These are phyloP conservation scores for Mytilinidion resinicola DNA, from an alignment of 495 filamentous ascomycete species.

Conservation along the genomic window DNA sequence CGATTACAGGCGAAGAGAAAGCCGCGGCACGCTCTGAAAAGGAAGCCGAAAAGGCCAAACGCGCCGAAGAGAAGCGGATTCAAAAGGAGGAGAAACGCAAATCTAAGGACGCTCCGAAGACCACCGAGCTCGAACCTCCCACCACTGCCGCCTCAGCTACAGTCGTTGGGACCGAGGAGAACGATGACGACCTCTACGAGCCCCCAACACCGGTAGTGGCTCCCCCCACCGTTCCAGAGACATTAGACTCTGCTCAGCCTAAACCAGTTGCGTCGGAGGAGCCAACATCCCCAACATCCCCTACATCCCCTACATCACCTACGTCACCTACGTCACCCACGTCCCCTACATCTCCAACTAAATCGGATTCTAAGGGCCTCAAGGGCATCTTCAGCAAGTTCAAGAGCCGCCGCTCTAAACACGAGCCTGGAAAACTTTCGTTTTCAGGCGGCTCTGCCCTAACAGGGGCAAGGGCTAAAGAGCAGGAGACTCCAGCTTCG, in stretches of 20 bases:
- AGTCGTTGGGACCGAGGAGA: background rate
- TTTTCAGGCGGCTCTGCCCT: background rate
- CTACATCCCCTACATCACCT: too few species aligned
- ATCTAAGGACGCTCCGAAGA: background rate
- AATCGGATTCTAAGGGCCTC: background rate
- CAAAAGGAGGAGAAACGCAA: constrained; percentile 17
- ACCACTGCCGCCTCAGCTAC: background rate
- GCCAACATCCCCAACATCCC: too few species aligned
- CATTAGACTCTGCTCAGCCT: background rate
- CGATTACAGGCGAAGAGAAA: constrained; percentile 46
- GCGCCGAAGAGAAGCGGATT: constrained; percentile 48
- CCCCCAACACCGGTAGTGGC: background rate
- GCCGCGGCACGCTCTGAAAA: constrained; percentile 41
- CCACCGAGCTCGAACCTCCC: background rate
- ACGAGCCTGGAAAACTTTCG: background rate
- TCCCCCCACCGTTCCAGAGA: background rate
- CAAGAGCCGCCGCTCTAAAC: background rate
- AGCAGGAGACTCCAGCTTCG: too few species aligned
- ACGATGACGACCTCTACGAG: background rate
- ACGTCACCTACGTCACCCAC: background rate
- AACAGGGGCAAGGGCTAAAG: background rate
- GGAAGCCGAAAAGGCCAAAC: constrained; percentile 33
- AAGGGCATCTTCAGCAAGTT: background rate
- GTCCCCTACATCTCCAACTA: background rate
- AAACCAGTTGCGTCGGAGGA: background rate